Conservation (phyloP, 202 grass and related monocot species). For the Setaria italica region DNA sequence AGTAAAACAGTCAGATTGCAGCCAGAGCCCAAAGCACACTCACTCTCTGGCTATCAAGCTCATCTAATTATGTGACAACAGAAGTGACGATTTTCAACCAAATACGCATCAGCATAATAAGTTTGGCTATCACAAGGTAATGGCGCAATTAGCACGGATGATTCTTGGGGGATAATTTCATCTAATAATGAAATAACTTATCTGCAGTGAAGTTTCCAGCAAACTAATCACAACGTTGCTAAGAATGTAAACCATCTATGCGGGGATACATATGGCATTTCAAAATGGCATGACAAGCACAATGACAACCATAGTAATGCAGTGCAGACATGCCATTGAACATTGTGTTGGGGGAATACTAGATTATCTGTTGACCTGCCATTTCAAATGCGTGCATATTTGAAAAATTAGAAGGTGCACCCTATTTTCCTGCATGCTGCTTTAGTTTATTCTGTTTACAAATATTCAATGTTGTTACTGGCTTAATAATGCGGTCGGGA, state of each 20-base stretch:
- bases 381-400: conserved; percentile 24
- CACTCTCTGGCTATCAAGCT: background rate
- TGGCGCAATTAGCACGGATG: background rate
- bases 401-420: background rate
- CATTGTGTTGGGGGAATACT: conserved; percentile 3
- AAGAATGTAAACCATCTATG: background rate
- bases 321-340: background rate
- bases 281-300: background rate
- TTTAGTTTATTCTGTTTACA: background rate
- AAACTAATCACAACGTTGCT: background rate
- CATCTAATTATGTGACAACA: background rate
- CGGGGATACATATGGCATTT: background rate
- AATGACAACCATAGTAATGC: background rate
- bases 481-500: background rate
- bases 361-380: background rate
- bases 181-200: background rate
- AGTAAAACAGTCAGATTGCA: conserved; percentile 27
- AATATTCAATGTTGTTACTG: background rate
- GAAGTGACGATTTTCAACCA: background rate
- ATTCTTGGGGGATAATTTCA: background rate
- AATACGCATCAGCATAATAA: background rate
- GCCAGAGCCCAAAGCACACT: background rate
- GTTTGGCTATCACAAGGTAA: background rate
- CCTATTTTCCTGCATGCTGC: background rate
- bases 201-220: background rate